Conservation (phyloP, 2,329 filamentous ascomycete genomes). For the Colletotrichum godetiae region DNA sequence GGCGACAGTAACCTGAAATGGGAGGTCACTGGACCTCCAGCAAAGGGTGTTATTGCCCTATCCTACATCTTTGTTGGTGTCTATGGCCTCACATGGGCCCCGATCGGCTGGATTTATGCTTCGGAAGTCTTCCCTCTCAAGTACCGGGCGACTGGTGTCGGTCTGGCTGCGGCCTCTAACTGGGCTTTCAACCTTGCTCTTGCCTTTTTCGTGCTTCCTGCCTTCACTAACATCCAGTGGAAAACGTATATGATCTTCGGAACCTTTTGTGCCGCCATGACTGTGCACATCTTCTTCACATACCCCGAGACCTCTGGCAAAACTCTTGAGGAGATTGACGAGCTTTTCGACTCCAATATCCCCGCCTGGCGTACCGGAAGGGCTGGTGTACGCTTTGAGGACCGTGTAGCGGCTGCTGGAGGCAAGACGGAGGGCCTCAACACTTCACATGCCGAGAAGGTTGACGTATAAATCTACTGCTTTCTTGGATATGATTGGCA, state of each 20-base stretch:
- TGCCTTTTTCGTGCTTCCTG: slow-evolving; percentile 58
- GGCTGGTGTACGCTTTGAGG: slow-evolving; percentile 17
- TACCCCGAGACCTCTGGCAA: slow-evolving; percentile 44
- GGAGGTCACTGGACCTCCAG: slow-evolving; percentile 55
- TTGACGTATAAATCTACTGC: not conserved
- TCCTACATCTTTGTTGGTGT: slow-evolving; percentile 59
- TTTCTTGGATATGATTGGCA: not conserved
- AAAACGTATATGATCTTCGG: slow-evolving; percentile 40
- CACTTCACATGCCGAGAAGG: slow-evolving; percentile 9
- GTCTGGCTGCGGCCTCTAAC: slow-evolving; percentile 62
- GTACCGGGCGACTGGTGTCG: slow-evolving; percentile 64
- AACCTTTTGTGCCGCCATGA: slow-evolving; percentile 36
- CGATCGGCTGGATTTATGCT: slow-evolving; percentile 46
- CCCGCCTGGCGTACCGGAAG: slow-evolving; percentile 26
- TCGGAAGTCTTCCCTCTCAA: slow-evolving; percentile 55
- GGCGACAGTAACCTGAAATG: slow-evolving; percentile 59
- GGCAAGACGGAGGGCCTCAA: slow-evolving; percentile 7
- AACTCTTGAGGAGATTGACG: slow-evolving; percentile 39
- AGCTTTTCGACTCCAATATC: slow-evolving; percentile 33
- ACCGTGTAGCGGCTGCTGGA: slow-evolving; percentile 19
- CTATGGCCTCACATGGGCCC: slow-evolving; percentile 46
- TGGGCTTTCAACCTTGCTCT: slow-evolving; percentile 64
- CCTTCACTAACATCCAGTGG: slow-evolving; percentile 38
- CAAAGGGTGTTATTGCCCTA: slow-evolving; percentile 62
- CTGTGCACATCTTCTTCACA: slow-evolving; percentile 40